A percentile compares a stretch with the other conserved stretches of the same genome.
Evolutionary conservation across 2,329 filamentous ascomycete species (phyloP).

Genomic region (Ustulina deusta): DNA sequence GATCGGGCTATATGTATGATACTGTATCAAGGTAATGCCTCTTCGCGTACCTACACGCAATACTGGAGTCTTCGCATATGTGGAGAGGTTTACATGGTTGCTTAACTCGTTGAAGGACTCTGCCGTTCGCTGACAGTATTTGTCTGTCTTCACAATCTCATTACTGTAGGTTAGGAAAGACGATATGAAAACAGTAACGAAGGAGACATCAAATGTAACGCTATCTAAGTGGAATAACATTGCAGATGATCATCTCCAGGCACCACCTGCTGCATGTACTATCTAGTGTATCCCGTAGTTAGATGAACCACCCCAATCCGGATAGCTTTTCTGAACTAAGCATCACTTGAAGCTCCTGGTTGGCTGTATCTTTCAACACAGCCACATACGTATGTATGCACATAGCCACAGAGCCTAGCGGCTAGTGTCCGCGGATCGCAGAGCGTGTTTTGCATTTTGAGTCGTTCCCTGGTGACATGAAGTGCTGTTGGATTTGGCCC

Average conservation of each 20-base stretch:
- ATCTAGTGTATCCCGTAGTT: too few species aligned
- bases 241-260: background rate
- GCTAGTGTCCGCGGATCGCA: background rate
- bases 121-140: too few species aligned
- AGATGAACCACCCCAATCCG: background rate
- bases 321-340: background rate
- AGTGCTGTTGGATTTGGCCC: too few species aligned
- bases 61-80: background rate
- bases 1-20: background rate
- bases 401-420: background rate
- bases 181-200: background rate
- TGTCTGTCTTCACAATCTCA: too few species aligned
- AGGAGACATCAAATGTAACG: background rate
- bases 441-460: background rate
- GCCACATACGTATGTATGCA: background rate
- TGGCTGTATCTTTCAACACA: background rate
- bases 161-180: too few species aligned
- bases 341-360: background rate
- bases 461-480: background rate
- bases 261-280: too few species aligned
- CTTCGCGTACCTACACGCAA: background rate
- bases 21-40: background rate
- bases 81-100: background rate
- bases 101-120: background rate
- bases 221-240: background rate